phyloP scores from a whole-genome alignment of 176 grass and related monocot species.

The Oryza nivara region DNA sequence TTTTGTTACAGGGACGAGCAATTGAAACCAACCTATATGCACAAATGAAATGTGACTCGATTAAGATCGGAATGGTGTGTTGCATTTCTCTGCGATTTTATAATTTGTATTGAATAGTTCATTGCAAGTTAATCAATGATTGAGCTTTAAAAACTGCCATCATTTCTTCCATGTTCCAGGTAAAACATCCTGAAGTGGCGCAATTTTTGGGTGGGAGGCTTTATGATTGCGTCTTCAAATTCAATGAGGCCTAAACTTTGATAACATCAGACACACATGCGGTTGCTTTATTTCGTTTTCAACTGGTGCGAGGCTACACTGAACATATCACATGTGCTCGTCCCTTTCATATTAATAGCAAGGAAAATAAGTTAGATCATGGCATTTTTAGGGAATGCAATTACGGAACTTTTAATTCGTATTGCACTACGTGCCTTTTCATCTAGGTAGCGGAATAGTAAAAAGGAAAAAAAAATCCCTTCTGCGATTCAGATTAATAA shows the following conservation, averaged over 20 bases:
- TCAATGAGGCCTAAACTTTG: conserved; percentile 72
- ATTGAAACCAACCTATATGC: conserved; percentile 97
- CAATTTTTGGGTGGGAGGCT: conserved; percentile 97
- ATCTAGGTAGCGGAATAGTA: neutral
- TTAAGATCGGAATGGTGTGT: conserved; percentile 95
- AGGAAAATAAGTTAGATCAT: conserved; percentile 9
- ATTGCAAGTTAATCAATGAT: neutral
- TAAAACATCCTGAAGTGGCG: conserved; percentile 95
- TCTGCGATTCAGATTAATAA: conserved; percentile 4
- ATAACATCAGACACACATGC: neutral
- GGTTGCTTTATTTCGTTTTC: neutral
- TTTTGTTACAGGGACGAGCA: conserved; percentile 77
- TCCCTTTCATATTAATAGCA: neutral
- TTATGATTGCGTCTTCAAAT: conserved; percentile 98
- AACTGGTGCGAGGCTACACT: neutral
- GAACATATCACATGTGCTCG: neutral
- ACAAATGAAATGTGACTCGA: conserved; percentile 89
- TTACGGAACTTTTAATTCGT: neutral
- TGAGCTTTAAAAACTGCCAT: neutral
- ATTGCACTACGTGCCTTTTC: neutral
- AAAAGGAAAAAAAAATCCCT: neutral
- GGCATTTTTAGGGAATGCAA: neutral
- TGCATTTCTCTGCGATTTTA: conserved; percentile 17
- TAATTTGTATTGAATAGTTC: conserved; percentile 10
- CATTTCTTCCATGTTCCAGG: conserved; percentile 47